Evolutionary conservation across 2,329 filamentous ascomycete genomes (phyloP).

Genomic region (Colletotrichum sp.): DNA sequence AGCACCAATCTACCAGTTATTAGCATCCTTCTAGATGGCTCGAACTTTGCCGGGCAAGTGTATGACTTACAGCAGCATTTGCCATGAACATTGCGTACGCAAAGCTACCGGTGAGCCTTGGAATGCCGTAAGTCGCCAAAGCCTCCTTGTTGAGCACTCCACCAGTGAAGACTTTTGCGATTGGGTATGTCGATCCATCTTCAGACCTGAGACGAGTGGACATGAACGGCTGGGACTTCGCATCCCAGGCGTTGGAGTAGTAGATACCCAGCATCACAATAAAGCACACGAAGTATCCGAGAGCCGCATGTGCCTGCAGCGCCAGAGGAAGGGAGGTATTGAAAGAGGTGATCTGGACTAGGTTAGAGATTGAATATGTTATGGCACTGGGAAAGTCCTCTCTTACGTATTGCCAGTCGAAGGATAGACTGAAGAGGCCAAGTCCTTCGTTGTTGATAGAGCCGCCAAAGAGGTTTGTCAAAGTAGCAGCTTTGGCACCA

Average conservation of each 20-base stretch:
- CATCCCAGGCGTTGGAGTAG: slow-evolving; percentile 53
- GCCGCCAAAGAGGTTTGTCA: slow-evolving; percentile 58
- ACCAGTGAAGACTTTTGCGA: slow-evolving; percentile 41
- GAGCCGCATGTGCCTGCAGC: slow-evolving; percentile 50
- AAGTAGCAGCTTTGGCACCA: slow-evolving; percentile 43
- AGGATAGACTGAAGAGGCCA: slow-evolving; percentile 51
- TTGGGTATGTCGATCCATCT: slow-evolving; percentile 46
- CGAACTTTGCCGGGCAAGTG: rapidly evolving
- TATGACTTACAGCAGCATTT: slow-evolving; percentile 54
- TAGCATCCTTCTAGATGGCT: not conserved
- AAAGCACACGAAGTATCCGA: slow-evolving; percentile 55
- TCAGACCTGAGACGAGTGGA: slow-evolving; percentile 49
- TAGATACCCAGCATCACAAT: slow-evolving; percentile 56
- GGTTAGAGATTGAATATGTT: not conserved
- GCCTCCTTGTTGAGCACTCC: slow-evolving; percentile 46
- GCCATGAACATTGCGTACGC: slow-evolving; percentile 61
- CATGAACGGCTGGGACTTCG: slow-evolving; percentile 58
- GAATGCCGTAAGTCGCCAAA: slow-evolving; percentile 48
- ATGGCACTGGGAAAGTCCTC: slow-evolving; percentile 26
- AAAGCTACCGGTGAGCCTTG: slow-evolving; percentile 53
- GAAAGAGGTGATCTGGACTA: slow-evolving; percentile 52
- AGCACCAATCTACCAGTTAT: slow-evolving; percentile 54
- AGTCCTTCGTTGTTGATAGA: slow-evolving; percentile 57
- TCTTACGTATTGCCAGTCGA: slow-evolving; percentile 63
- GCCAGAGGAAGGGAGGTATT: slow-evolving; percentile 57